A percentile compares a stretch with the other conserved stretches of the same genome.
These are phyloP conservation scores for Phytophthora ohioensis DNA, from an alignment of 352 stramenopile genomes.

Conservation along the genomic window DNA sequence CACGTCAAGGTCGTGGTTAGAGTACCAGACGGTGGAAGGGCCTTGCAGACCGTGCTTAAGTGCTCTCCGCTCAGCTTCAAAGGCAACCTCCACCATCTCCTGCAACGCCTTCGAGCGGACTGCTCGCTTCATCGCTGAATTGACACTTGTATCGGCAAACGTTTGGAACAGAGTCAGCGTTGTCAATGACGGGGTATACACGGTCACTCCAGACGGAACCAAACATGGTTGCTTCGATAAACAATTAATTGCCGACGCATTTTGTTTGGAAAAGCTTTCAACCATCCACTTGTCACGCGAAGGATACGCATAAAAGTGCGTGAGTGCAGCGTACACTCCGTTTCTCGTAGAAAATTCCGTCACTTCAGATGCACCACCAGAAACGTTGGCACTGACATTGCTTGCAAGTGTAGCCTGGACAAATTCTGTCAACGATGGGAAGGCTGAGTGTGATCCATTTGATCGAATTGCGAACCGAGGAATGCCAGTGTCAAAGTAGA, in stretches of 20 bases:
- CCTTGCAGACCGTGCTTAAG: slow-evolving; percentile 56
- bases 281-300: slow-evolving; percentile 35
- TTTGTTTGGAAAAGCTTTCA: slow-evolving; percentile 4
- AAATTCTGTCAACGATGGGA: slow-evolving; percentile 48
- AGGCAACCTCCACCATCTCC: slow-evolving; percentile 46
- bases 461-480: slow-evolving; percentile 44
- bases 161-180: slow-evolving; percentile 33
- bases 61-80: slow-evolving; percentile 51
- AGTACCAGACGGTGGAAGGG: slow-evolving; percentile 74
- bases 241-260: slow-evolving; percentile 27
- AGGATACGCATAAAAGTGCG: slow-evolving; percentile 60
- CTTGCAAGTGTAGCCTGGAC: neutral
- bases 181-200: slow-evolving; percentile 62
- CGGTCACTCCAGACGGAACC: slow-evolving; percentile 63
- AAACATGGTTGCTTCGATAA: slow-evolving; percentile 39
- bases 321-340: slow-evolving; percentile 42
- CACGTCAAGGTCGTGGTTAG: slow-evolving; percentile 50
- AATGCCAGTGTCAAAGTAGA: slow-evolving; percentile 66
- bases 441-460: slow-evolving; percentile 39
- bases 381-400: neutral
- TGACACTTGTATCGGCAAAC: slow-evolving; percentile 26
- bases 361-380: neutral
- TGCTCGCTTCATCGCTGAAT: slow-evolving; percentile 29
- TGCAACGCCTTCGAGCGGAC: slow-evolving; percentile 44
- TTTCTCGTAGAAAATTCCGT: slow-evolving; percentile 31